Conservation (phyloP, 2,329 filamentous ascomycete species). For the Cordyceps fumosorosea region DNA sequence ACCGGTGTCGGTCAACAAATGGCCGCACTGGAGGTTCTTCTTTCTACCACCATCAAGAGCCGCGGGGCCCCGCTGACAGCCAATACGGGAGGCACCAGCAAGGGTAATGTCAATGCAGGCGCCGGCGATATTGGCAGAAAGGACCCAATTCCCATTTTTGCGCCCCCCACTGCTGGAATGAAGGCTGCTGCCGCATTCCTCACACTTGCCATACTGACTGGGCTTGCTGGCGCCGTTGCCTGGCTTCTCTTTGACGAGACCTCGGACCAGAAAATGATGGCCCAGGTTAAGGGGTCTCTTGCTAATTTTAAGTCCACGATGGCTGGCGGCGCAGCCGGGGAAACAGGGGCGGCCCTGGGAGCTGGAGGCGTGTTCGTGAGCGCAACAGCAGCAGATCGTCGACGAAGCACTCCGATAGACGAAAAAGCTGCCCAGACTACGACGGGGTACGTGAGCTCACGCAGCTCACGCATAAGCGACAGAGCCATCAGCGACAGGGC, state of each 20-base stretch:
- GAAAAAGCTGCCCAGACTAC: conserved; percentile 20
- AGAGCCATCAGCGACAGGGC: conserved; percentile 10
- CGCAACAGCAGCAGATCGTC: conserved; percentile 20
- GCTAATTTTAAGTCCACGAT: conserved; percentile 14
- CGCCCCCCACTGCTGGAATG: conserved; percentile 48
- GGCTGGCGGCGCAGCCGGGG: background rate
- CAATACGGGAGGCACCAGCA: conserved; percentile 51
- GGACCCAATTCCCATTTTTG: conserved; percentile 21
- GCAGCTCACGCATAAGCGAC: conserved; percentile 18
- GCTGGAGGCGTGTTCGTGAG: conserved; percentile 14
- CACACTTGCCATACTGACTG: conserved; percentile 51
- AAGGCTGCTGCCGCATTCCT: conserved; percentile 60
- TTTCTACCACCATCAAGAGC: conserved; percentile 51
- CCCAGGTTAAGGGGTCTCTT: conserved; percentile 24
- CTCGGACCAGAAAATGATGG: conserved; percentile 24
- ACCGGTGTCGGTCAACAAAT: conserved; percentile 65
- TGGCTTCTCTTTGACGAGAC: conserved; percentile 46
- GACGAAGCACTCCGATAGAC: conserved; percentile 11
- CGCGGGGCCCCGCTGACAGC: conserved; percentile 38
- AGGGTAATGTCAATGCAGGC: conserved; percentile 39
- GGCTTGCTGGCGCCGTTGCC: conserved; percentile 45
- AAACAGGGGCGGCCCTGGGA: background rate
- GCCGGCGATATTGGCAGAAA: conserved; percentile 39
- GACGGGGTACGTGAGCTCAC: conserved; percentile 15
- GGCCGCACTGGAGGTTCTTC: conserved; percentile 58